Base-by-base conservation (phyloP, 2,329 filamentous ascomycete species). In the Hortaea werneckii region DNA sequence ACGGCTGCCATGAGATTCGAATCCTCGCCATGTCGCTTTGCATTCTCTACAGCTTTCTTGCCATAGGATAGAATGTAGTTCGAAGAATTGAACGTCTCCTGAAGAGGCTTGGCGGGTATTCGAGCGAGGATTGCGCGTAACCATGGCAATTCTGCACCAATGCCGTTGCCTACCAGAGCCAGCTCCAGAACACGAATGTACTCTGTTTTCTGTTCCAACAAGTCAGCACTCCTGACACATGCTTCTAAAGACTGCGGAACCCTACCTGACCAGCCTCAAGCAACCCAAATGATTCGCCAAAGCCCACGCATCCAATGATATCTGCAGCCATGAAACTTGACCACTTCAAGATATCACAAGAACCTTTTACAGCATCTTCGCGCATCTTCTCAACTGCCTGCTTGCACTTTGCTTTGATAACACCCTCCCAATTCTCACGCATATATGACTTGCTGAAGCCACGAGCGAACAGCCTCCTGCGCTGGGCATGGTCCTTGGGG, bases 291-390 rank as follows among this genome's bases (percentile, higher is more conserved):
- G 38, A 42, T n/a, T 41, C 37, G 8, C 44, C 44, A 37, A 46
- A 46, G 10, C 12, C 26, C 5, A 29, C 29, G 10, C 29, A 28
- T 8, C 44, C 44, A 27, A 46, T 37, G n/a, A 46, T 29, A 42
- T 46, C 44, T 5, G 44, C 38, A 5, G 44, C 44, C 46, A 48
- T 47, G 28, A 47, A 44, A 12, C 37, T 47, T 11, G 27, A 47
- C 45, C 45, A 47, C 29, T 47, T 47, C 20, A 47, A 27, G 10
- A 47, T 29, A 37, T 47, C 45, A 2, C 13, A 26, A 20, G 7
- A 32, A 10, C 42, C 45, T 12, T 10, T 26, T 27, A 42, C 28
- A 26, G 29, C 32, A 11, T 40, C 45, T 20, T 44, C 29, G 27
- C 29, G 40, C 12, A 47, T 47, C 9, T 29, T 30, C 13, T 11